Evolutionary conservation across 2,329 filamentous ascomycete species (phyloP).

Genomic region (Curvularia eragrostidis): DNA sequence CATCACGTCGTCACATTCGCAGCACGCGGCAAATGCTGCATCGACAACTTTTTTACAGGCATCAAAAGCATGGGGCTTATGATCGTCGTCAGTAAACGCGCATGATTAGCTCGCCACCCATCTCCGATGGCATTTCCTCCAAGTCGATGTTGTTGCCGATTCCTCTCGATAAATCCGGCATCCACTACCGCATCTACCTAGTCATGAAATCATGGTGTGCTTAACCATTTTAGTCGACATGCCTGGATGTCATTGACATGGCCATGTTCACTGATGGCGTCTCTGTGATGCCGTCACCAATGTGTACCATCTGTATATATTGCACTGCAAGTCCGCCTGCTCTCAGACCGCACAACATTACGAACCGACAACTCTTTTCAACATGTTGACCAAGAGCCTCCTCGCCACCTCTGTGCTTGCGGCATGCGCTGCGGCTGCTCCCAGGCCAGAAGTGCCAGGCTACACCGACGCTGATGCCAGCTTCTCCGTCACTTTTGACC

Average conservation of each 20-base stretch:
- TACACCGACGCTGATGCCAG: constrained; percentile 56
- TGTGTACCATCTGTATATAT: constrained; percentile 24
- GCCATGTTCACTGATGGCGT: constrained; percentile 17
- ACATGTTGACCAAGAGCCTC: constrained; percentile 48
- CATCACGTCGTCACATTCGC: constrained; percentile 43
- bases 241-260: constrained; percentile 33
- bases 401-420: constrained; percentile 46
- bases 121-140: constrained; percentile 19
- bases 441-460: constrained; percentile 45
- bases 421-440: constrained; percentile 47
- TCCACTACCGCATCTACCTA: constrained; percentile 34
- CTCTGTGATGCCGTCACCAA: constrained; percentile 18
- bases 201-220: constrained; percentile 48
- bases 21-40: constrained; percentile 23
- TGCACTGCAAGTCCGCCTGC: neutral
- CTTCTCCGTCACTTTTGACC: constrained; percentile 46
- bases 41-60: constrained; percentile 11
- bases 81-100: constrained; percentile 1
- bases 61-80: constrained; percentile 9
- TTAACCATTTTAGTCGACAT: constrained; percentile 16
- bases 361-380: constrained; percentile 27
- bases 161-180: constrained; percentile 27
- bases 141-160: constrained; percentile 28
- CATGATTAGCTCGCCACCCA: constrained; percentile 24
- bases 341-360: constrained; percentile 10